phyloP scores from a whole-genome alignment of 1,139 yeast genomes.

The Ogataea hybrid region DNA sequence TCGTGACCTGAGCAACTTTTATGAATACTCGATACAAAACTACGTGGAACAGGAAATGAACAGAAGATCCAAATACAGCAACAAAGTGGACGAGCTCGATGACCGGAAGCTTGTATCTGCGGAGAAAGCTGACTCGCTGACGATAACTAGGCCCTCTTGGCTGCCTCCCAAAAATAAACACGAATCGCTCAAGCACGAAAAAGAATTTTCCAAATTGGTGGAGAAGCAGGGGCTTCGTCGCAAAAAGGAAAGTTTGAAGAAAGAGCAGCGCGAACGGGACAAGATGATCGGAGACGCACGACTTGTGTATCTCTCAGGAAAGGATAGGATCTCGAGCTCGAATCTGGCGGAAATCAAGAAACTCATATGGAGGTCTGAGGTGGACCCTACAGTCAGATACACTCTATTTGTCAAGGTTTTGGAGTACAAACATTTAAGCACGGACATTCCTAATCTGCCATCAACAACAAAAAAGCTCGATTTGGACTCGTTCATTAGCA shows the following conservation, averaged over 20 bases:
- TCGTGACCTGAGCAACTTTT: slow-evolving; percentile 40
- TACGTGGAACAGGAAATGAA: slow-evolving; percentile 37
- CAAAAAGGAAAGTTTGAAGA: slow-evolving; percentile 26
- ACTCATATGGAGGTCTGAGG: slow-evolving; percentile 39
- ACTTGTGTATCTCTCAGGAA: slow-evolving; percentile 32
- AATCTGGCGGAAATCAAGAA: slow-evolving; percentile 39
- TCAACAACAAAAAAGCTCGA: slow-evolving; percentile 24
- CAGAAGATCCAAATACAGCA: slow-evolving; percentile 35
- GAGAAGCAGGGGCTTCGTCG: slow-evolving; percentile 37
- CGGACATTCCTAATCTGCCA: slow-evolving; percentile 12
- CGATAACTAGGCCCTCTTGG: slow-evolving; percentile 50
- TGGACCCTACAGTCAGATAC: slow-evolving; percentile 36
- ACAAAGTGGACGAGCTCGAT: slow-evolving; percentile 38
- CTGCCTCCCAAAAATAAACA: slow-evolving; percentile 45
- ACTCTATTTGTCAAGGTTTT: slow-evolving; percentile 33
- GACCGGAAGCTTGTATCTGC: slow-evolving; percentile 46
- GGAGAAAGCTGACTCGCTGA: slow-evolving; percentile 39
- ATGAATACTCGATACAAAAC: slow-evolving; percentile 37
- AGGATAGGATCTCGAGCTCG: slow-evolving; percentile 32
- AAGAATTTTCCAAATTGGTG: slow-evolving; percentile 40
- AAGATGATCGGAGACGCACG: slow-evolving; percentile 35
- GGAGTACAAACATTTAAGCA: slow-evolving; percentile 26
- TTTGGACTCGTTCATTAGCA: slow-evolving; percentile 19
- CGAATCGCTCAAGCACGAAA: slow-evolving; percentile 42
- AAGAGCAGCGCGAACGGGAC: slow-evolving; percentile 32